Evolutionary conservation across 495 filamentous ascomycete species (phyloP).

Genomic region (Darksidea phi): DNA sequence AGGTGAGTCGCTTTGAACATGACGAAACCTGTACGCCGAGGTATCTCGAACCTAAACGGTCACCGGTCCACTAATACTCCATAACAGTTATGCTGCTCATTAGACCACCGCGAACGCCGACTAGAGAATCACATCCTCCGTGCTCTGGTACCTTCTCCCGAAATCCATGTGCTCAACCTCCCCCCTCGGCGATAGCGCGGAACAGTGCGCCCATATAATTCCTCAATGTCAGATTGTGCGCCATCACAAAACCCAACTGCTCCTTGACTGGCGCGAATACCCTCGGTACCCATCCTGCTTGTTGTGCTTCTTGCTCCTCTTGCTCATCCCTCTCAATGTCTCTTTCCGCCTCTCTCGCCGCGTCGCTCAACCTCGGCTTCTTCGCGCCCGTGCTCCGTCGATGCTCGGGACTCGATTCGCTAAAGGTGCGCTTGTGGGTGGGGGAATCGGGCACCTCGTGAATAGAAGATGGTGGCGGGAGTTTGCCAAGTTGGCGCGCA

Average conservation of each 20-base stretch:
- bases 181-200: slow-evolving; percentile 43
- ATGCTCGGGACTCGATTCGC: slow-evolving; percentile 17
- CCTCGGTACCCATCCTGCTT: slow-evolving; percentile 54
- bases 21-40: too few relatives aligned
- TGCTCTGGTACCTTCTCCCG: too few relatives aligned
- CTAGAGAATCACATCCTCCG: not conserved
- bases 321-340: slow-evolving; percentile 37
- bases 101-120: not conserved
- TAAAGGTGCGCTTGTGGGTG: slow-evolving; percentile 13
- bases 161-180: slow-evolving; percentile 7
- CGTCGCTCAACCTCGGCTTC: slow-evolving; percentile 50
- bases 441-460: slow-evolving; percentile 20
- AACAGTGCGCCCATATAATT: slow-evolving; percentile 49
- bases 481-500: slow-evolving; percentile 48
- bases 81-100: not conserved
- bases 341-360: slow-evolving; percentile 53
- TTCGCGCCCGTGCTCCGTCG: slow-evolving; percentile 23
- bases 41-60: too few relatives aligned
- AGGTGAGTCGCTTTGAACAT: too few relatives aligned
- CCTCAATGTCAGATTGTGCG: slow-evolving; percentile 50
- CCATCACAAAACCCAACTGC: slow-evolving; percentile 48
- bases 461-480: slow-evolving; percentile 20
- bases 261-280: slow-evolving; percentile 47
- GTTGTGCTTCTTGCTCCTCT: slow-evolving; percentile 37
- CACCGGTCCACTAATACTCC: too few relatives aligned